Base-by-base conservation (phyloP, 805 yeast genomes). In the Wickerhamomyces ciferrii region DNA sequence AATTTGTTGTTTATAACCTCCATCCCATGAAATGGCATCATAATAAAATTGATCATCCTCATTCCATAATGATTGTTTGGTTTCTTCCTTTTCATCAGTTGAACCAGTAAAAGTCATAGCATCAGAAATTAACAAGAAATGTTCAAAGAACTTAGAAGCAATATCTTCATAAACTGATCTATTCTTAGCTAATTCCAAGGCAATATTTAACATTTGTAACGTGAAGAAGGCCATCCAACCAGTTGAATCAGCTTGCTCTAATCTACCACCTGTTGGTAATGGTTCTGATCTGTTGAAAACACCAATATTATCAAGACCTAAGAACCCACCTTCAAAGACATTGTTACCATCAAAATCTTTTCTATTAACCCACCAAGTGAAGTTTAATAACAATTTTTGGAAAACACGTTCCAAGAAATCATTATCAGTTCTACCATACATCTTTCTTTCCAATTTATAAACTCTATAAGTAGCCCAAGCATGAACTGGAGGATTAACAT, bases 191-290 rank as follows among this genome's bases (percentile, higher is more conserved):
- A 90, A 76, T 65, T 91, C 97, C 51, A 90, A 74, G 0, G 97
- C 91, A 61, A 91, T 91, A 65, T 88, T 90, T 66, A 91, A 76
- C 97, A 90, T 89, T 61, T 86, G 91, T 58, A 91, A 72, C 27
- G 86, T 79, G 69, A 84, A 90, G 70, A 92, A 90, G 0, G 96
- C 97, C 94, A 90, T 87, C 97, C 97, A 90, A 25, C 97, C 97
- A 11, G 97, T 91, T 15, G 96, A 86, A 67, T 90, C 97, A 0
- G 97, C 96, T 66, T 90, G 97, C 61, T 88, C 95, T 52, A 90
- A 74, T 34, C 75, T 78, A 42, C 96, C 96, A 36, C 96, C 96
- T 2, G 95, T 87, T 36, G 97, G 97, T 56, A 87, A 71, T 1
- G 95, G 94, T 69, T 90, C 97, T 6, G 96, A 86, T 63, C 97